phyloP scores from a whole-genome alignment of 169 alveolate genomes.

The Plasmodium inui region DNA sequence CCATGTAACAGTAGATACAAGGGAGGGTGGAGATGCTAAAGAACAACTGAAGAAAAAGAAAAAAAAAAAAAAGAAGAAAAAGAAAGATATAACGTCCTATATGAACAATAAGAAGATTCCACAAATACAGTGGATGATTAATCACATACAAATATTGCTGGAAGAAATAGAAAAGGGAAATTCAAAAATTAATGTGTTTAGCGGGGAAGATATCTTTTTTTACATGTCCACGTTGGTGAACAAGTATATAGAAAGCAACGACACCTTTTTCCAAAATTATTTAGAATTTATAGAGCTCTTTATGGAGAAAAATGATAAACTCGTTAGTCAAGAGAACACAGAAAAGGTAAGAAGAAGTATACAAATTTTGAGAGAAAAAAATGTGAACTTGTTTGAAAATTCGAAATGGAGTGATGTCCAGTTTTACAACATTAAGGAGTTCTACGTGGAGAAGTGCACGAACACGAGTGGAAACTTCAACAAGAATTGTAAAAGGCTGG shows the following conservation, averaged over 20 bases:
- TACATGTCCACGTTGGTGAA: constrained; percentile 6
- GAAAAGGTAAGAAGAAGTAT: constrained; percentile 24
- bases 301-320: constrained; percentile 47
- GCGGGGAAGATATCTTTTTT: constrained; percentile 13
- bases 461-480: not conserved
- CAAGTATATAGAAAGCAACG: constrained; percentile 59
- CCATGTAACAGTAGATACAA: not conserved
- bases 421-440: constrained; percentile 34
- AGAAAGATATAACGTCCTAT: constrained; percentile 54
- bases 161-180: constrained; percentile 31
- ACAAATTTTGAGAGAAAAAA: constrained; percentile 19
- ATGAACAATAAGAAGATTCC: constrained; percentile 70
- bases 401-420: constrained; percentile 35
- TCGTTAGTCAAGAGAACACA: constrained; percentile 14
- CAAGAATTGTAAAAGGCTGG: not conserved
- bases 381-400: constrained; percentile 44
- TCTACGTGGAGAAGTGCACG: not conserved
- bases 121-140: constrained; percentile 72
- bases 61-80: constrained; percentile 44
- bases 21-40: not conserved
- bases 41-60: constrained; percentile 1
- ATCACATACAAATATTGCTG: constrained; percentile 47
- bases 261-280: constrained; percentile 58
- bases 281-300: constrained; percentile 31
- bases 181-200: not conserved